phyloP scores from a whole-genome alignment of 257 asterid species.

The Nicotiana obtusifolia region DNA sequence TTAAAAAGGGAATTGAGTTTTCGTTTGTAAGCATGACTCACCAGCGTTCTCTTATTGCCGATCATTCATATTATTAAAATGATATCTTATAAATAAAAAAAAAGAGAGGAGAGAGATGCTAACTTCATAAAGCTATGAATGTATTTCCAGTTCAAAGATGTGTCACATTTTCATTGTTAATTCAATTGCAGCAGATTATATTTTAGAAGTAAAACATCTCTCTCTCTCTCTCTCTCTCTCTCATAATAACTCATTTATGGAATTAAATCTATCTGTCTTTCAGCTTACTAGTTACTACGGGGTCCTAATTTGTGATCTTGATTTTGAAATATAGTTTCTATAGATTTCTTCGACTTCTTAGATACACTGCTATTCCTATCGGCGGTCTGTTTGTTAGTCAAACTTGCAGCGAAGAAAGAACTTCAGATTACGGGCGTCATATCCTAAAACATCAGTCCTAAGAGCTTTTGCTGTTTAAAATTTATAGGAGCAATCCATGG shows the following conservation, averaged over 20 bases:
- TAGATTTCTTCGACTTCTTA: not conserved
- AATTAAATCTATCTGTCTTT: not conserved
- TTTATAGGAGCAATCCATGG: not conserved
- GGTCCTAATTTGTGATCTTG: not conserved
- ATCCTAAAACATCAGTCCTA: not conserved
- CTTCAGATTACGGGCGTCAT: not conserved
- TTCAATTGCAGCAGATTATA: not conserved
- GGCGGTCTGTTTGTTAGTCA: not conserved
- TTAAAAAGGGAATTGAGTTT: not conserved
- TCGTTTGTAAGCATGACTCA: not conserved
- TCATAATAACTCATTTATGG: not conserved
- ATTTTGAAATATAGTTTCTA: not conserved
- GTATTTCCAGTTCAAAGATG: not conserved
- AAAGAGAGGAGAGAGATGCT: not conserved
- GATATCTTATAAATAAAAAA: not conserved
- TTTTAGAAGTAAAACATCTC: too few species aligned
- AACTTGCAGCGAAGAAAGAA: not conserved
- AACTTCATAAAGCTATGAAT: not conserved
- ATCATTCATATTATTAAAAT: not conserved
- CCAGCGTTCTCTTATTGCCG: not conserved
- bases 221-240: not conserved
- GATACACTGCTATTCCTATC: not conserved
- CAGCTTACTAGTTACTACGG: not conserved
- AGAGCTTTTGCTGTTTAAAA: not conserved
- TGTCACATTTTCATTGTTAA: not conserved